phyloP scores from a whole-genome alignment of 345 rosid species.

The Kernera saxatilis region DNA sequence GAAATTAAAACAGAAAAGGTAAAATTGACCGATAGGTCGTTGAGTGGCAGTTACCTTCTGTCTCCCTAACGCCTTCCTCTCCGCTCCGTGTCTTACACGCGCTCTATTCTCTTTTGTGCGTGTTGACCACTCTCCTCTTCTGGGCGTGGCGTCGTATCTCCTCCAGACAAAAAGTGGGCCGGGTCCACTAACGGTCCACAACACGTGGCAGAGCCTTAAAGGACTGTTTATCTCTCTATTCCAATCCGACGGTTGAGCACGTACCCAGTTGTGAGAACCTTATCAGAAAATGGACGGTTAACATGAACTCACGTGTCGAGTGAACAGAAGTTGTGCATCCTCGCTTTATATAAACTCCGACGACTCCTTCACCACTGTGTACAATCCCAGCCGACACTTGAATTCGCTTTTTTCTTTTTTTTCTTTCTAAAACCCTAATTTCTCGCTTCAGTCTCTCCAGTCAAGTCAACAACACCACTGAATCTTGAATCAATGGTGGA shows the following conservation, averaged over 20 bases:
- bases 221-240: slow-evolving; percentile 23
- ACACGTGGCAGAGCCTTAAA: slow-evolving; percentile 29
- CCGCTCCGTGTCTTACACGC: not conserved
- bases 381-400: slow-evolving; percentile 27
- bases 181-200: slow-evolving; percentile 37
- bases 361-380: slow-evolving; percentile 24
- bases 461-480: slow-evolving; percentile 15
- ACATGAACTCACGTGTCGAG: slow-evolving; percentile 12
- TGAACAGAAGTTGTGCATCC: slow-evolving; percentile 23
- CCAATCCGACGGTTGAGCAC: slow-evolving; percentile 27
- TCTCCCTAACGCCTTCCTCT: not conserved
- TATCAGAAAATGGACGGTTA: slow-evolving; percentile 31
- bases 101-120: not conserved
- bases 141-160: slow-evolving; percentile 1
- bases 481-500: not conserved
- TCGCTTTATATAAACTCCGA: slow-evolving; percentile 30
- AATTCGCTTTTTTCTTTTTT: not conserved
- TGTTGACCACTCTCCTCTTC: not conserved
- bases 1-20: not conserved
- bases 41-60: slow-evolving; percentile 36
- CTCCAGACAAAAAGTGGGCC: not conserved
- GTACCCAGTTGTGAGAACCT: slow-evolving; percentile 30
- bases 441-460: not conserved
- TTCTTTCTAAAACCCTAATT: slow-evolving; percentile 33
- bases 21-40: slow-evolving; percentile 30